Conservation (phyloP, 2,329 filamentous ascomycete species). For the Tolypocladium tundrense region DNA sequence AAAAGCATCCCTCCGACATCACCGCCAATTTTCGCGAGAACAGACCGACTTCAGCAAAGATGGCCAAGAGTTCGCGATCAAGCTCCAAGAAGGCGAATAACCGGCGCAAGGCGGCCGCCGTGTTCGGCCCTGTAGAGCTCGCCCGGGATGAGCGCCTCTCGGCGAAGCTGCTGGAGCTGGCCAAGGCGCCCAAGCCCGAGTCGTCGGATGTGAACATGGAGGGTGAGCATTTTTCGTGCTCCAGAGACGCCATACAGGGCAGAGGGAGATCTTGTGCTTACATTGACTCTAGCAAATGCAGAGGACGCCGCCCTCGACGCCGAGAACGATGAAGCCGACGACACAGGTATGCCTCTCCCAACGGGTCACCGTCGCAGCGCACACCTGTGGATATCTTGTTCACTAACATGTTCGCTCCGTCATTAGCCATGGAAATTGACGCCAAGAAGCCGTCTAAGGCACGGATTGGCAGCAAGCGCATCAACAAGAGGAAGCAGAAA, state of each 20-base stretch:
- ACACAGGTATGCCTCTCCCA: conserved; percentile 11
- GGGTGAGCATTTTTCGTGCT: conserved; percentile 14
- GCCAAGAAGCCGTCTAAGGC: conserved; percentile 30
- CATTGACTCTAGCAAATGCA: conserved; percentile 3
- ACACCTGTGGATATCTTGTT: conserved; percentile 5
- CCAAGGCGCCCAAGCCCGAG: conserved; percentile 63
- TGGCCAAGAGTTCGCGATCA: conserved; percentile 82
- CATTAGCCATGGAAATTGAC: conserved; percentile 48
- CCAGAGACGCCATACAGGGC: not conserved
- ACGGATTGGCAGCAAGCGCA: conserved; percentile 35
- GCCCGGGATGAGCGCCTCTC: conserved; percentile 76
- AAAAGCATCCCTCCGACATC: not conserved
- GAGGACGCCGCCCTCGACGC: conserved; percentile 17
- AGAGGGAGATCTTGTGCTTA: conserved; percentile 1
- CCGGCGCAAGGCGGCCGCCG: conserved; percentile 63
- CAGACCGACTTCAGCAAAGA: conserved; percentile 28
- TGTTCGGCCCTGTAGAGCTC: conserved; percentile 75
- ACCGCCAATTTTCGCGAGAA: not conserved
- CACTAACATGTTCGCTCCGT: not conserved
- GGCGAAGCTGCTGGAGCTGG: conserved; percentile 74
- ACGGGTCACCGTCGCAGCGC: not conserved
- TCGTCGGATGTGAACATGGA: conserved; percentile 40
- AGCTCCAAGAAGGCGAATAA: conserved; percentile 78
- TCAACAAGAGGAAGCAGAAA: conserved; percentile 47
- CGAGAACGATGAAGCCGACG: conserved; percentile 20